These are phyloP conservation scores for Pleoardoris graminearum DNA, from an alignment of 2,329 filamentous ascomycete genomes.

Conservation along the genomic window DNA sequence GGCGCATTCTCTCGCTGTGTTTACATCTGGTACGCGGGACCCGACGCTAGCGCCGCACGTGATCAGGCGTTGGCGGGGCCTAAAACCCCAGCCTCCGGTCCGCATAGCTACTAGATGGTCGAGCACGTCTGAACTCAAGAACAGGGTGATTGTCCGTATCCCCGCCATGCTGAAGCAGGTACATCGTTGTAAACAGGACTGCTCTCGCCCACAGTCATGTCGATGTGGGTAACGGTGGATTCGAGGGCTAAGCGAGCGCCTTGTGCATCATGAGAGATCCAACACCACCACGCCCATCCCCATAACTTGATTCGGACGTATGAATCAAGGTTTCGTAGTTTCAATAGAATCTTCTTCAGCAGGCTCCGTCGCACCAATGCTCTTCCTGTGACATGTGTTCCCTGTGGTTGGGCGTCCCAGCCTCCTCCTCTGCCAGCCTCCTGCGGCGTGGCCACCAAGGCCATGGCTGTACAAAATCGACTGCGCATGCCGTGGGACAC, in stretches of 20 bases:
- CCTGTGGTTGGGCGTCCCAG: slow-evolving; percentile 15
- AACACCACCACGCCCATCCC: slow-evolving; percentile 2
- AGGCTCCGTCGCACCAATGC: slow-evolving; percentile 13
- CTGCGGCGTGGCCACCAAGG: slow-evolving; percentile 4
- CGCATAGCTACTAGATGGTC: too few relatives aligned
- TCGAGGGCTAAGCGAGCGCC: slow-evolving; percentile 1
- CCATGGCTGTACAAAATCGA: slow-evolving; percentile 16
- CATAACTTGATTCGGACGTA: too few relatives aligned
- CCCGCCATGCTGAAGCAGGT: too few relatives aligned
- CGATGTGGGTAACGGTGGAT: too few relatives aligned
- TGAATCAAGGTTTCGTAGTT: neutral
- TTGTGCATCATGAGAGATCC: neutral
- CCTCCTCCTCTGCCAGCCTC: slow-evolving; percentile 14
- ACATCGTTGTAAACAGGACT: too few relatives aligned
- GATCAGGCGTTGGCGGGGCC: neutral
- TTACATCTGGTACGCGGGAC: neutral
- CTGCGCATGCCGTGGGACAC: slow-evolving; percentile 10
- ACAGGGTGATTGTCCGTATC: too few relatives aligned
- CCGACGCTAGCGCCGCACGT: neutral
- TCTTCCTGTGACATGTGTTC: slow-evolving; percentile 9
- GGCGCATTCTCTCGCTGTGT: neutral
- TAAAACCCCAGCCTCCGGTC: neutral
- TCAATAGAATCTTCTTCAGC: neutral
- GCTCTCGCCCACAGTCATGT: too few relatives aligned
- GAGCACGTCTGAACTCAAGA: too few relatives aligned